Evolutionary conservation across 306 rosid genomes (phyloP).

Genomic region (Sindora glabra): DNA sequence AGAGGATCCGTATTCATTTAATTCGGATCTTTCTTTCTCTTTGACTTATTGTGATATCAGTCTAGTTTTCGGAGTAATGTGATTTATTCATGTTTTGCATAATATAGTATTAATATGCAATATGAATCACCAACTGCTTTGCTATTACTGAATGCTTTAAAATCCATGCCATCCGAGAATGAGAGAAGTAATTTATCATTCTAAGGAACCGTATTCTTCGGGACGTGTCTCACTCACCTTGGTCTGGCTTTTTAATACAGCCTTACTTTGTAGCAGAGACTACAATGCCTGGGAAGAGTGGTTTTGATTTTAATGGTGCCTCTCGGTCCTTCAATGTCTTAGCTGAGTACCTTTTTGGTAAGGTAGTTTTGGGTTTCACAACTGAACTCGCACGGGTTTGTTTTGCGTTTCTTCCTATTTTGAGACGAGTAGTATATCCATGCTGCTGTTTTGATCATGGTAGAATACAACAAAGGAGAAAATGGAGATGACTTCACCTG

Average conservation of each 20-base stretch:
- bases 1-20: too few species aligned
- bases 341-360: conserved; percentile 92
- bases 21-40: not conserved
- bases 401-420: conserved; percentile 1
- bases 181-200: not conserved
- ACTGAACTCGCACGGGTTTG: conserved; percentile 6
- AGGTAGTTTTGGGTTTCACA: conserved; percentile 48
- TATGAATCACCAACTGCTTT: not conserved
- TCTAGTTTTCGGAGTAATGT: not conserved
- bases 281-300: conserved; percentile 82
- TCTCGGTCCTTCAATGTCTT: conserved; percentile 79
- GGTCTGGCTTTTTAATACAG: conserved; percentile 37
- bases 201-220: not conserved
- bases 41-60: not conserved
- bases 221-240: not conserved
- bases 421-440: not conserved
- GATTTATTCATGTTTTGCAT: not conserved
- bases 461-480: conserved; percentile 65
- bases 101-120: too few species aligned
- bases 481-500: conserved; percentile 98
- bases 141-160: too few species aligned
- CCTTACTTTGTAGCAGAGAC: conserved; percentile 84
- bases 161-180: not conserved
- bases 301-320: conserved; percentile 70
- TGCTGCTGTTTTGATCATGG: conserved; percentile 18